Evolutionary conservation across 2,329 filamentous ascomycete species (phyloP), one percentile per base, ranked within the genome.

Genomic region (Exophiala aquamarina): DNA sequence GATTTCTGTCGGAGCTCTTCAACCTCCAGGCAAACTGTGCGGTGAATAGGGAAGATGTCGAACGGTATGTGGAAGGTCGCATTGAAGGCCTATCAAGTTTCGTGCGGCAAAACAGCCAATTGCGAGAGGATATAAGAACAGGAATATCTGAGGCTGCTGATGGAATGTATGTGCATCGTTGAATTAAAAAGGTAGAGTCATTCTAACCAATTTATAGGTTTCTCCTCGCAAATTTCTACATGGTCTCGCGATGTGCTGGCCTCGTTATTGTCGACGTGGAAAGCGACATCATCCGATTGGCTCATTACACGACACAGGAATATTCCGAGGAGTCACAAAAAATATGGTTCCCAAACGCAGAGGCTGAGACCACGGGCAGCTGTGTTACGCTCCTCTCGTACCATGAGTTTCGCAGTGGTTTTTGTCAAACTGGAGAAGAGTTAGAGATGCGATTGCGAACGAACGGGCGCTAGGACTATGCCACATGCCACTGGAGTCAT

Each of bases 261-360:
- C 41, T 63, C 11, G 49, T 62, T 15, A 45, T 36, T 7, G 33
- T 59, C n/a, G 57, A 62, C 37, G 28, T 54, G 14, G 29, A 60
- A 23, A 56, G 45, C 19, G 21, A 47, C 14, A 44, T 58, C 5
- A 48, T 63, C 28, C 55, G 52, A 3, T 45, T 63, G n/a, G 52
- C 72, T 4, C 73, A 77, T 53, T 71, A 73, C 43, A 75, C 74
- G 0, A 65, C 73, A 2, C 69, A 75, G 36, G 65, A 75, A 40
- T 78, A 72, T 57, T 70, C 77, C 40, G 59, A 69, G 11, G 40
- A 49, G 9, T 6, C 8, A 50, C 4, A n/a, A n/a, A n/a, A n/a
- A n/a, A n/a, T n/a, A n/a, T n/a, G n/a, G n/a, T n/a, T n/a, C n/a
- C n/a, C n/a, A n/a, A n/a, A n/a, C n/a, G n/a, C n/a, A n/a, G n/a